Percentiles rank a stretch among this genome's conserved stretches.
Conservation (phyloP, 1,284 basidiomycete genomes). For the Trametes polyzona region DNA sequence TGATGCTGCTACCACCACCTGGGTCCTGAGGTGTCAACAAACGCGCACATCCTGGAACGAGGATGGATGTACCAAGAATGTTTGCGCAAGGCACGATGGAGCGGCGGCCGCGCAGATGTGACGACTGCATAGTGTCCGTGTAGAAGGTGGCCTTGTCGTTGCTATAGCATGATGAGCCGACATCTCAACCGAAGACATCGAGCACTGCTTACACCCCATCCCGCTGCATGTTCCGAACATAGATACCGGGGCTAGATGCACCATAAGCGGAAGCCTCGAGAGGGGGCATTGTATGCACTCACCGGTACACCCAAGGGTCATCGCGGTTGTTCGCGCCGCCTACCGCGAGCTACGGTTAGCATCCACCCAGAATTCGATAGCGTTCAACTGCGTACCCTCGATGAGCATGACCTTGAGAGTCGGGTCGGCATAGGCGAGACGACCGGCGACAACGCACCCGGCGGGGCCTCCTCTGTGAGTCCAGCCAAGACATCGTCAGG, state of each 20-base stretch:
- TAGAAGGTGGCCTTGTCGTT: conserved; percentile 79
- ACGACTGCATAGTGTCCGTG: conserved; percentile 59
- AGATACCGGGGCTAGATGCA: conserved; percentile 60
- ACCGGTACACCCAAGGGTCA: conserved; percentile 75
- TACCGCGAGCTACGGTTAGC: conserved; percentile 26
- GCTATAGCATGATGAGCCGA: conserved; percentile 37
- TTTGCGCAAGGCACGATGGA: conserved; percentile 76
- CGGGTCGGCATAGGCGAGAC: conserved; percentile 72
- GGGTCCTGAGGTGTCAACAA: neutral
- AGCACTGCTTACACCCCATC: conserved; percentile 57
- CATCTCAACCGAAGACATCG: neutral
- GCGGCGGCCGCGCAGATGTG: conserved; percentile 61
- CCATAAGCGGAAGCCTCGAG: neutral
- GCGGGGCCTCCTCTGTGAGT: conserved; percentile 65
- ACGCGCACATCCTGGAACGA: neutral
- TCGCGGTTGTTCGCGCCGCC: conserved; percentile 73
- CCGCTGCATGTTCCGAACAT: conserved; percentile 68
- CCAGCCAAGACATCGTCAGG: conserved; percentile 34
- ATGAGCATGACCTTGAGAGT: conserved; percentile 76
- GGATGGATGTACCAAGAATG: conserved; percentile 53
- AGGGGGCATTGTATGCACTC: neutral
- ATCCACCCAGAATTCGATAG: too few species aligned
- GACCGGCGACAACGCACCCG: conserved; percentile 69
- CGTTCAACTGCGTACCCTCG: conserved; percentile 51
- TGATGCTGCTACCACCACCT: conserved; percentile 56